Evolutionary conservation across 2,329 filamentous ascomycete species (phyloP).

Genomic region (Claviceps humidiphila): DNA sequence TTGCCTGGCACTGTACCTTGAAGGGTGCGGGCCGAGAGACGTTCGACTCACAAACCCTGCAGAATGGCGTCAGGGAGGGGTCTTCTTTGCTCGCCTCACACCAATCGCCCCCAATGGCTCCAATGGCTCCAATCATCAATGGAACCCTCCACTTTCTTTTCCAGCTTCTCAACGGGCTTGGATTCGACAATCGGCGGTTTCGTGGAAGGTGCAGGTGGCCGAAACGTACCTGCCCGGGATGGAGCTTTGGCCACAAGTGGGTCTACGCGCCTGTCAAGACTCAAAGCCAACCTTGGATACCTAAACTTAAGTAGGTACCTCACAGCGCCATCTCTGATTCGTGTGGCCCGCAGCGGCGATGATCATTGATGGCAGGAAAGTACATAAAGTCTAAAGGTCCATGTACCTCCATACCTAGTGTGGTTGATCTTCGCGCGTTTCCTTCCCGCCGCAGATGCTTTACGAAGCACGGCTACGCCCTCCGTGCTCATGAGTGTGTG

Average conservation of each 20-base stretch:
- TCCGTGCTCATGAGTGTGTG: no score
- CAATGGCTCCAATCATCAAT: no score
- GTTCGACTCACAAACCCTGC: slow-evolving; percentile 7
- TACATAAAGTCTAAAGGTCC: background rate
- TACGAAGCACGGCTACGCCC: no score
- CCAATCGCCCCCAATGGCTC: background rate
- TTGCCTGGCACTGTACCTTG: background rate
- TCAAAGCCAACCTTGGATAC: background rate
- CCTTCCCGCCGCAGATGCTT: no score
- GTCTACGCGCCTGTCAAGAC: no score
- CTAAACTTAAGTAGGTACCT: background rate
- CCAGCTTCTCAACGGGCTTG: background rate
- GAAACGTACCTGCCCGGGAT: background rate
- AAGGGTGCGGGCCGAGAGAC: slow-evolving; percentile 1
- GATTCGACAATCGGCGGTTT: background rate
- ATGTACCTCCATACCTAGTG: no score
- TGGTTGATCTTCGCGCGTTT: no score
- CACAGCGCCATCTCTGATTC: background rate
- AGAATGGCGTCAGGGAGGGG: background rate
- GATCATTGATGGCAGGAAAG: background rate
- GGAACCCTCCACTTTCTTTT: background rate
- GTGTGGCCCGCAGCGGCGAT: background rate
- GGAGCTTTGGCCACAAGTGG: no score
- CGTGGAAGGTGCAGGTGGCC: background rate
- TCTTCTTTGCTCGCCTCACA: background rate